Conservation (phyloP, 306 rosid genomes). For the Argentina anserina region DNA sequence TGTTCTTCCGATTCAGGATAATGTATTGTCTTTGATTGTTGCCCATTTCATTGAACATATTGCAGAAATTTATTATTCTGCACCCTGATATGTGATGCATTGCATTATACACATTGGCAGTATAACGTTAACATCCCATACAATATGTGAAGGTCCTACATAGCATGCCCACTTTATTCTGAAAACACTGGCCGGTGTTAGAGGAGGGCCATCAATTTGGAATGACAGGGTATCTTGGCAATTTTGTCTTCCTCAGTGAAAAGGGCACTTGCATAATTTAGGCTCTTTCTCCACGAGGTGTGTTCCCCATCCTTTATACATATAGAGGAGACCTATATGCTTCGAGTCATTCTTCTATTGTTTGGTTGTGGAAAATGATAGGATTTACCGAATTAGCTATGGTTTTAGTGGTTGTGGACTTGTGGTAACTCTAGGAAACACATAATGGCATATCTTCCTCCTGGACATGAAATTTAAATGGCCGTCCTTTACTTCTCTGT, state of each 20-base stretch:
- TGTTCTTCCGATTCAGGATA: not conserved
- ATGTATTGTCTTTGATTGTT: not conserved
- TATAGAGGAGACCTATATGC: not conserved
- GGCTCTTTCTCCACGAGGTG: not conserved
- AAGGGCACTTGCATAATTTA: not conserved
- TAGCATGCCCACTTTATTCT: constrained; percentile 10
- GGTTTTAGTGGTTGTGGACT: not conserved
- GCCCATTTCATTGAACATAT: constrained; percentile 1
- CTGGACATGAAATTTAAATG: not conserved
- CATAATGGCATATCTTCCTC: not conserved
- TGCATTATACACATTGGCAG: constrained; percentile 8
- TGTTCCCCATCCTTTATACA: not conserved
- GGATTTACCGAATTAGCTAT: not conserved
- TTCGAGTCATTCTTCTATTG: not conserved
- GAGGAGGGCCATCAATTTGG: constrained; percentile 5
- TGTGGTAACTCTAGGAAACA: not conserved
- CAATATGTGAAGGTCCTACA: constrained; percentile 27
- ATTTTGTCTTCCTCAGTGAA: not conserved
- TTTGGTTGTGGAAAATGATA: constrained; percentile 4
- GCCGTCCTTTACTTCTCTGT: not conserved
- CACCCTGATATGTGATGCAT: not conserved
- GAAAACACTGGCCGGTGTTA: constrained; percentile 24
- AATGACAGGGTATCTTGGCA: not conserved
- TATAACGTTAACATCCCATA: not conserved
- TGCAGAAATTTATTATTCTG: not conserved